A percentile compares a stretch with the other conserved stretches of the same genome.
phyloP scores from a whole-genome alignment of 163 green algal species.

The Scenedesmus sp. region DNA sequence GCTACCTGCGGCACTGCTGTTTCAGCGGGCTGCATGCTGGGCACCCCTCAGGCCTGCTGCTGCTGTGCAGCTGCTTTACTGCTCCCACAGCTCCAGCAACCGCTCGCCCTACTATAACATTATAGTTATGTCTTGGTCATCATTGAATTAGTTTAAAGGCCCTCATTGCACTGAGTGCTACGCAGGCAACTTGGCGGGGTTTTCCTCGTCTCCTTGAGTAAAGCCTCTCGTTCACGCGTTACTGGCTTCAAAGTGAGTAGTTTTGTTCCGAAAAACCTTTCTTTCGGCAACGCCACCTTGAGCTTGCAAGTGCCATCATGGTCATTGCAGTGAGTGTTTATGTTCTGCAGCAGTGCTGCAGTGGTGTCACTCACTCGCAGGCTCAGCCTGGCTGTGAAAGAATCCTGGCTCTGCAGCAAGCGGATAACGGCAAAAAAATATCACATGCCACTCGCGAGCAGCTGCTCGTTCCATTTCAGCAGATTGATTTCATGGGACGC shows the following conservation, averaged over 20 bases:
- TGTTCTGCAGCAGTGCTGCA: neutral
- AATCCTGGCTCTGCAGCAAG: neutral
- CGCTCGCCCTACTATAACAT: neutral
- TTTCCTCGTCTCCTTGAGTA: neutral
- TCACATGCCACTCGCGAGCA: too few species aligned
- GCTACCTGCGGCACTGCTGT: neutral
- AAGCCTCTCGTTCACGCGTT: neutral
- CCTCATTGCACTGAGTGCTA: neutral
- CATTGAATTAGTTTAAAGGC: neutral
- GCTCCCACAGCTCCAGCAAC: neutral
- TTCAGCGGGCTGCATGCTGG: neutral
- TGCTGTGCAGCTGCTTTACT: neutral
- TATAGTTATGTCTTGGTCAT: neutral
- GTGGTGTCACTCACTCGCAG: neutral
- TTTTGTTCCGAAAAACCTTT: neutral
- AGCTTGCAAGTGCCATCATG: neutral
- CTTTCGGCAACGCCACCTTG: too few species aligned
- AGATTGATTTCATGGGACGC: too few species aligned
- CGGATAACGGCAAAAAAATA: too few species aligned
- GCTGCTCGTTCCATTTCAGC: too few species aligned
- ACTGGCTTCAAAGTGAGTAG: too few species aligned
- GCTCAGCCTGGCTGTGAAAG: neutral
- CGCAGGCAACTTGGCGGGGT: neutral
- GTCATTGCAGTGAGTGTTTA: neutral
- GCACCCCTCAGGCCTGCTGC: neutral